Percentiles rank a stretch among this genome's conserved stretches.
phyloP scores from a whole-genome alignment of 2,329 filamentous ascomycete species.

The Fusarium sublunatum region DNA sequence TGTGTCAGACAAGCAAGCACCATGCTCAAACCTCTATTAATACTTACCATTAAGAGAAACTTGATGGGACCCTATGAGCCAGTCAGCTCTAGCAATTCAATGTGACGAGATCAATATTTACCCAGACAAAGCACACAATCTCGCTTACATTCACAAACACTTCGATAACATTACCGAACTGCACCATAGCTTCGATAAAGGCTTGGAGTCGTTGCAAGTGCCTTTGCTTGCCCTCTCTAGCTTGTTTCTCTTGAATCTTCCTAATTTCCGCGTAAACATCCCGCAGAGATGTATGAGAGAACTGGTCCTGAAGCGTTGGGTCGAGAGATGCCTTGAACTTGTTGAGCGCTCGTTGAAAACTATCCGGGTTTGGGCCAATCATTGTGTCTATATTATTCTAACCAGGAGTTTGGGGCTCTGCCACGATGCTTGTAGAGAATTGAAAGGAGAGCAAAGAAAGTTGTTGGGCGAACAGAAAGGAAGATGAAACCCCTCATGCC shows the following conservation, averaged over 20 bases:
- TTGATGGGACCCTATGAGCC: too few species aligned
- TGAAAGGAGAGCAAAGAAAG: background rate
- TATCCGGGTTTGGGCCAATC: background rate
- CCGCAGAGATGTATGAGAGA: conserved; percentile 2
- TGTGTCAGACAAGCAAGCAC: too few species aligned
- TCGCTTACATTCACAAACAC: too few species aligned
- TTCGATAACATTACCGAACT: conserved; percentile 8
- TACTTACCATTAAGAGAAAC: too few species aligned
- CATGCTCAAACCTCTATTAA: too few species aligned
- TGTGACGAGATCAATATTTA: too few species aligned
- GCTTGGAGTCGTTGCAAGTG: background rate
- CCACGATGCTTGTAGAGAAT: too few species aligned
- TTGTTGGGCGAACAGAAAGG: background rate
- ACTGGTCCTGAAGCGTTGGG: background rate
- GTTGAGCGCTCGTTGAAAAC: conserved; percentile 8
- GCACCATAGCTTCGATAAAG: conserved; percentile 20
- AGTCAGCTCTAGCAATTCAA: too few species aligned
- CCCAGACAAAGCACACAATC: too few species aligned
- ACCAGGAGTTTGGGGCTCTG: too few species aligned
- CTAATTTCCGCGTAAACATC: conserved; percentile 1
- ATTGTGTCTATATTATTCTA: background rate
- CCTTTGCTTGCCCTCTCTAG: background rate
- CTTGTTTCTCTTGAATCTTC: conserved; percentile 3
- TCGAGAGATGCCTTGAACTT: conserved; percentile 6
- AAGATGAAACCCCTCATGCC: background rate